Base-by-base conservation (phyloP, 768 basidiomycete species). In the Paxillus ammoniavirescens region DNA sequence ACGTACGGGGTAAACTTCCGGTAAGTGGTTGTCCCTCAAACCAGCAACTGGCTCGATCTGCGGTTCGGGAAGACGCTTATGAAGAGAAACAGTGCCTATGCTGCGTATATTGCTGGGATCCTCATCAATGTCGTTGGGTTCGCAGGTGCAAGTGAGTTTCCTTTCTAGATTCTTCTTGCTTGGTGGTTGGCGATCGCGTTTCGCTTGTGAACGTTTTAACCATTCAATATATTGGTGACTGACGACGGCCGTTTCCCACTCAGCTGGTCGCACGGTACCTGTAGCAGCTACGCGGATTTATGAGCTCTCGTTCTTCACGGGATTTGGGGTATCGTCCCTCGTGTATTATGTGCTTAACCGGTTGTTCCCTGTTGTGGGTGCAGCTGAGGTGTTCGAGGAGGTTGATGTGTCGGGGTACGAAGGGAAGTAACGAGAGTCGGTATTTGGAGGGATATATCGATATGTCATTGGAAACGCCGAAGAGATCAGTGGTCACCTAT, bases 101-200 rank as follows among this genome's bases (percentile, higher is more conserved):
- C 77, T 0, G 83, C 84, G 2, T 89, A 89, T 65, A 75, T 87
- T 50, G 64, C 83, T 35, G 89, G 91, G 15, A 89, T 93, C 57
- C 75, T 88, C 8, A 86, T 92, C 68, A 93, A 93, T 66, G 82
- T 89, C 13, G 84, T 89, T 37, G 91, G 89, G 7, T 93, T 93
- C 57, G 85, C 83, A 10, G 87, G 88, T 49, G 86, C 87, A 15
- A 85, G 84, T 80, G 62, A 56, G 81, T 75, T 21, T 31, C 30
- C 9, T 33, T 33, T 33, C 28, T 15, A 21, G 21, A 21, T 21
- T 21, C 21, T 21, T 21, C 21, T 21, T 21, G 21, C 21, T 21
- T 21, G 21, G 21, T 21, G 21, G 21, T 17, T 31, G 52, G 44
- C 17, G 41, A 47, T 33, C 42, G 17, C 18, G 8, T 42, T 45